Percentiles rank a stretch among this genome's conserved stretches.
Evolutionary conservation across 164 flowering plant genomes (phyloP).

Genomic region (Santalum album): DNA sequence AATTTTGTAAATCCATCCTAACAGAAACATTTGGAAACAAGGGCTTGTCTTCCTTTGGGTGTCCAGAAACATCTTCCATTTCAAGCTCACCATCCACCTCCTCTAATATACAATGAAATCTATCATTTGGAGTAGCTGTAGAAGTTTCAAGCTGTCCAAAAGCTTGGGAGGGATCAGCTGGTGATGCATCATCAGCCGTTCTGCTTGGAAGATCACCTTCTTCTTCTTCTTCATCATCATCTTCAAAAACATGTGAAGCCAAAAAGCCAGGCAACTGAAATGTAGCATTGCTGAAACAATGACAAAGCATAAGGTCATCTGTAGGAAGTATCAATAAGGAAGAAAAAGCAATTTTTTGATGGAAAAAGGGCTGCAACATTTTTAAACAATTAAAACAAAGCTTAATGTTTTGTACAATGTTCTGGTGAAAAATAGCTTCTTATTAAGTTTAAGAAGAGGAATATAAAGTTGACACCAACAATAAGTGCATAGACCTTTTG

Average conservation of each 20-base stretch:
- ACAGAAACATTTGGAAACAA: slow-evolving; percentile 13
- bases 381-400: too few relatives aligned
- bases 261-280: slow-evolving; percentile 89
- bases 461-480: too few relatives aligned
- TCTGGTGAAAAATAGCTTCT: too few relatives aligned
- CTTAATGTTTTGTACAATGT: too few relatives aligned
- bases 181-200: slow-evolving; percentile 28
- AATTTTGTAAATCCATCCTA: slow-evolving; percentile 20
- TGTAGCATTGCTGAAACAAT: slow-evolving; percentile 71
- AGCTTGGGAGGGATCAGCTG: slow-evolving; percentile 18
- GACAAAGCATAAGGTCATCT: not conserved
- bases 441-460: too few relatives aligned
- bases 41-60: slow-evolving; percentile 39
- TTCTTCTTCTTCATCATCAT: slow-evolving; percentile 53
- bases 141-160: slow-evolving; percentile 28
- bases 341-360: not conserved
- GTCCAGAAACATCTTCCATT: slow-evolving; percentile 86
- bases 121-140: slow-evolving; percentile 49
- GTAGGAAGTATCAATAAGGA: too few relatives aligned
- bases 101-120: slow-evolving; percentile 62
- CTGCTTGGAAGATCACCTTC: slow-evolving; percentile 46
- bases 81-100: slow-evolving; percentile 91
- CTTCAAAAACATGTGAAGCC: slow-evolving; percentile 61
- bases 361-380: too few relatives aligned
- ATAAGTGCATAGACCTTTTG: too few relatives aligned